A percentile compares a stretch with the other conserved stretches of the same genome.
Evolutionary conservation across 352 stramenopile genomes (phyloP).

Genomic region (Phytophthora chlamydospora): DNA sequence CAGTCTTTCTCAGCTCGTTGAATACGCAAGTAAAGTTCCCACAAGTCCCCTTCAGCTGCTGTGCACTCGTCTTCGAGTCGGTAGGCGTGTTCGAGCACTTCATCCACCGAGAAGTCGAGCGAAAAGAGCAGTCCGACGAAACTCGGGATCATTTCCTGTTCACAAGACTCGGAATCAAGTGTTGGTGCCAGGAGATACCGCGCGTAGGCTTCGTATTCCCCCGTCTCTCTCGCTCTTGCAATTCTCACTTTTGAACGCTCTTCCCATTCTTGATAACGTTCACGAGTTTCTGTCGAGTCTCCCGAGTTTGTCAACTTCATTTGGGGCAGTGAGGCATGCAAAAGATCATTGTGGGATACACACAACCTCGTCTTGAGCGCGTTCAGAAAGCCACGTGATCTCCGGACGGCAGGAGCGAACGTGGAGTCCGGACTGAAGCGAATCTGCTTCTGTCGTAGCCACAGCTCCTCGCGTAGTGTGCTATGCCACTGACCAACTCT

Average conservation of each 20-base stretch:
- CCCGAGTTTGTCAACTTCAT: neutral
- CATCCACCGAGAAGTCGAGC: slow-evolving; percentile 42
- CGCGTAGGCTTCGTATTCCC: slow-evolving; percentile 58
- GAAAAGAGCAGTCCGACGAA: slow-evolving; percentile 71
- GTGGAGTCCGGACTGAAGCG: slow-evolving; percentile 51
- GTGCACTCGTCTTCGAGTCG: slow-evolving; percentile 49
- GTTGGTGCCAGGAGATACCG: slow-evolving; percentile 54
- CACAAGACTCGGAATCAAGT: slow-evolving; percentile 51
- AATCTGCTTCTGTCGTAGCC: slow-evolving; percentile 59
- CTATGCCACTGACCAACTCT: slow-evolving; percentile 60
- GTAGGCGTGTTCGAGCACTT: slow-evolving; percentile 42
- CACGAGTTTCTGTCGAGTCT: slow-evolving; percentile 4
- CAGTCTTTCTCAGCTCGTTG: slow-evolving; percentile 30
- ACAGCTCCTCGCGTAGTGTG: slow-evolving; percentile 59
- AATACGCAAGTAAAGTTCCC: slow-evolving; percentile 40
- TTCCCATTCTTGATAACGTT: slow-evolving; percentile 19
- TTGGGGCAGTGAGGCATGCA: neutral
- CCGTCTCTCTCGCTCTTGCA: slow-evolving; percentile 14
- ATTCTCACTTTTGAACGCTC: neutral
- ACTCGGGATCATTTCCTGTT: slow-evolving; percentile 52
- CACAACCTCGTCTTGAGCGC: slow-evolving; percentile 55
- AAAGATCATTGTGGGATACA: slow-evolving; percentile 14
- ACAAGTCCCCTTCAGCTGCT: slow-evolving; percentile 40
- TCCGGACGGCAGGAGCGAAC: slow-evolving; percentile 47
- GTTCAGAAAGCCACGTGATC: slow-evolving; percentile 65